phyloP scores from a whole-genome alignment of 345 rosid species.

The Citrus sinensis region DNA sequence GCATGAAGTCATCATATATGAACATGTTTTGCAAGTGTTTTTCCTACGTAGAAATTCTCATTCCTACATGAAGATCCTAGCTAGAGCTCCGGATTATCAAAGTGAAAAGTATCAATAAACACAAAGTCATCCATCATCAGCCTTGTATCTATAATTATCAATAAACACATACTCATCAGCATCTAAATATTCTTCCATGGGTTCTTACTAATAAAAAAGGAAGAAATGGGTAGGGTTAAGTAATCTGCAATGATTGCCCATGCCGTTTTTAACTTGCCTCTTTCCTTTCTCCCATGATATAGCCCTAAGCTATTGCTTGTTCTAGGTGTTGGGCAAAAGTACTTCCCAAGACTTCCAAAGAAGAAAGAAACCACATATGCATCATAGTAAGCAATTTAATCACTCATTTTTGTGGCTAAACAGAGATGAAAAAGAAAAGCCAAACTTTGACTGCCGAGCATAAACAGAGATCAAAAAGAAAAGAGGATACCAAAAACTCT shows the following conservation, averaged over 20 bases:
- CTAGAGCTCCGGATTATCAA: neutral
- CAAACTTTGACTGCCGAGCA: neutral
- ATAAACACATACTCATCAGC: neutral
- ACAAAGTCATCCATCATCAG: neutral
- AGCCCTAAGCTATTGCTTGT: neutral
- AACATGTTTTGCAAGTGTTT: conserved; percentile 1
- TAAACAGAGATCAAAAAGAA: neutral
- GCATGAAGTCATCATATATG: neutral
- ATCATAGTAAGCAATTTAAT: neutral
- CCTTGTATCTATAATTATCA: neutral
- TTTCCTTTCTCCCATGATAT: neutral
- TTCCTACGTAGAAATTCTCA: neutral
- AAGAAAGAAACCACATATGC: neutral
- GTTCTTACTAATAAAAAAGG: neutral
- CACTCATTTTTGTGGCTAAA: neutral
- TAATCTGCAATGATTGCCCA: neutral
- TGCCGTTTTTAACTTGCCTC: neutral
- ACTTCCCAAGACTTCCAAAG: neutral
- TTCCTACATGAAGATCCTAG: neutral
- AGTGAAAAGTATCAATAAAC: neutral
- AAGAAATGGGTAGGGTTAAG: neutral
- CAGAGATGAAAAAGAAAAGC: too few species aligned
- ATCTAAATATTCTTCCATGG: neutral
- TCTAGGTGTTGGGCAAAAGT: neutral
- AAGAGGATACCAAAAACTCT: conserved; percentile 70